Base-by-base conservation (phyloP, 2,329 filamentous ascomycete genomes). In the Fusarium neocosmosporiellum region DNA sequence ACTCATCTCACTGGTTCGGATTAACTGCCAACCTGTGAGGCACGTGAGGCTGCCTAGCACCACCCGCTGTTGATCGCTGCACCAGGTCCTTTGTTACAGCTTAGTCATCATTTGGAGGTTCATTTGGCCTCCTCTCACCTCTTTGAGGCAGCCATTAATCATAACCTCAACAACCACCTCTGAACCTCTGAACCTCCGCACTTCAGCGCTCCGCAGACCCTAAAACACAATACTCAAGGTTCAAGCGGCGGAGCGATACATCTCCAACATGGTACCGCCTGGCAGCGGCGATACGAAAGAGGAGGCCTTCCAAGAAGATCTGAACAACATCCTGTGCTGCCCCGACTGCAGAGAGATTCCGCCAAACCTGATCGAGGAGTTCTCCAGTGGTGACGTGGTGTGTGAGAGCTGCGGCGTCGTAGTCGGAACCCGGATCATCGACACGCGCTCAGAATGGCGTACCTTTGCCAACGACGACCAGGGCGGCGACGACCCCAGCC, bases 391-490 rank as follows among this genome's bases (percentile, higher is more conserved):
- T 73, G 96, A 99, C 82, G 94, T 97, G 81, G 94, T 99, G 63
- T 99, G 96, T 81, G 93, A 89, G 66, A 94, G 93, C 70, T 99
- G 96, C 79, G 96, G 96, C 39, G 88, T 98, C 36, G 96, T 99
- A 7, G 89, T 99, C 33, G 93, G 93, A 68, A 93, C 96, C 79
- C 93, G 94, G 74, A 95, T 96, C 81, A 95, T 99, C 79, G 97
- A 99, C 81, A 97, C 94, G 69, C 93, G 97, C 71, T 98, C 95
- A 55, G 96, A 99, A 85, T 99, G 96, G 96, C 94, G 96, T 81
- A 99, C 96, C 1, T 99, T 99, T 84, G 95, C 95, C 80, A 98
- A 98, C 81, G 96, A 99, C 80, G 97, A 99, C 81, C 94, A 98
- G 82, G 94, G 94, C 79, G 95, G 94, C 79, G 97, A 98, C 77